Conservation (phyloP, 2,329 filamentous ascomycete species). For the Pseudogymnoascus sp. region DNA sequence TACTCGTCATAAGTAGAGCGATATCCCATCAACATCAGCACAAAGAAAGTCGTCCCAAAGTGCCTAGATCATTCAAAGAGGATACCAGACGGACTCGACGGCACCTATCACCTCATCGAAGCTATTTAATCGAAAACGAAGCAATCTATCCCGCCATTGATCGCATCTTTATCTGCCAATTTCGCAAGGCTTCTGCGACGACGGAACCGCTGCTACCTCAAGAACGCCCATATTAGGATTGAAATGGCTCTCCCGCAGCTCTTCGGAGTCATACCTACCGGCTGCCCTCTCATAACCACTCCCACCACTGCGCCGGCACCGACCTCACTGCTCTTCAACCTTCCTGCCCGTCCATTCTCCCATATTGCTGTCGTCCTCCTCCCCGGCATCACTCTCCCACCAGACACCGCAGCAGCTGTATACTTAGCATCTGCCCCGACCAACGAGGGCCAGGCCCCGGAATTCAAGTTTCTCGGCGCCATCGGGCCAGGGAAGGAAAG, state of each 20-base stretch:
- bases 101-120: neutral
- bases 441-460: conserved; percentile 36
- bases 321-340: conserved; percentile 49
- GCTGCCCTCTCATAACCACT: conserved; percentile 47
- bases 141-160: neutral
- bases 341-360: conserved; percentile 50
- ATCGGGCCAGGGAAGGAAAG: conserved; percentile 86
- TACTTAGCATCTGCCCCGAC: conserved; percentile 58
- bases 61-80: neutral
- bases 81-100: neutral
- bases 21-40: neutral
- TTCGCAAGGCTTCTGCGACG: neutral
- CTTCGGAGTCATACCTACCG: conserved; percentile 54
- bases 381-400: conserved; percentile 65
- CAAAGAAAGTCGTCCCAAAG: neutral
- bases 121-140: neutral
- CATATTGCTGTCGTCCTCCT: conserved; percentile 87
- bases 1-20: neutral
- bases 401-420: conserved; percentile 75
- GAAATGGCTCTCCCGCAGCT: conserved; percentile 24
- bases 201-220: neutral
- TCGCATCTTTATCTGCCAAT: neutral
- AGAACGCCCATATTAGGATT: neutral
- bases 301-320: conserved; percentile 46
- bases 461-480: conserved; percentile 80